phyloP scores from a whole-genome alignment of 1,139 yeast genomes.

The Kluyveromyces sp. region DNA sequence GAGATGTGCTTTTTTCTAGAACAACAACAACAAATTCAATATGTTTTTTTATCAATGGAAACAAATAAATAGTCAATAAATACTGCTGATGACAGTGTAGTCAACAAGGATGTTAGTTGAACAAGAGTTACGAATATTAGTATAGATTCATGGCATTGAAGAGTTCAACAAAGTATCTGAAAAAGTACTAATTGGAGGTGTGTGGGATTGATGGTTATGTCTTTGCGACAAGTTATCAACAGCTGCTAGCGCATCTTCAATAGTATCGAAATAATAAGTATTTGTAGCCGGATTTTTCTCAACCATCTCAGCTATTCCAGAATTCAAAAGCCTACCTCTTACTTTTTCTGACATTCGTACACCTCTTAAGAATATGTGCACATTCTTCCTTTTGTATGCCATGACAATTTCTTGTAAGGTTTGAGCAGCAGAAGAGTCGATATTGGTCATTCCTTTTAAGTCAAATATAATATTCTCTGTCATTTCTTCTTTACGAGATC shows the following conservation, averaged over 20 bases:
- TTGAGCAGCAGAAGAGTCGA: conserved; percentile 85
- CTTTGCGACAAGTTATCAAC: neutral
- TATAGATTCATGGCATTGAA: neutral
- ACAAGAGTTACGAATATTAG: no score
- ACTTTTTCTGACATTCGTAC: conserved; percentile 41
- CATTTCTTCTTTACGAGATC: conserved; percentile 46
- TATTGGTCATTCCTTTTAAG: conserved; percentile 73
- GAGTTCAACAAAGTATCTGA: conserved; percentile 3
- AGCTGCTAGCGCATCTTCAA: conserved; percentile 11
- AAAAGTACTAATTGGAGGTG: conserved; percentile 4
- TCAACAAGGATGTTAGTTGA: no score
- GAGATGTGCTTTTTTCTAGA: no score
- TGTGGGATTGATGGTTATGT: neutral
- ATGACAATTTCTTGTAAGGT: conserved; percentile 55
- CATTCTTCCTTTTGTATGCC: conserved; percentile 48
- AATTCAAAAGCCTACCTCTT: conserved; percentile 29
- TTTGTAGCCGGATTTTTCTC: conserved; percentile 7
- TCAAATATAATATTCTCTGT: conserved; percentile 71
- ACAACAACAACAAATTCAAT: no score
- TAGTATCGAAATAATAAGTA: conserved; percentile 7
- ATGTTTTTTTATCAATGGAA: no score
- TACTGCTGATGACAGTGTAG: no score
- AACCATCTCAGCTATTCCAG: conserved; percentile 26
- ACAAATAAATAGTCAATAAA: no score
- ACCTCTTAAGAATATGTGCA: conserved; percentile 58